Conservation (phyloP, 139 green algal genomes). For the Choricystis sp. region DNA sequence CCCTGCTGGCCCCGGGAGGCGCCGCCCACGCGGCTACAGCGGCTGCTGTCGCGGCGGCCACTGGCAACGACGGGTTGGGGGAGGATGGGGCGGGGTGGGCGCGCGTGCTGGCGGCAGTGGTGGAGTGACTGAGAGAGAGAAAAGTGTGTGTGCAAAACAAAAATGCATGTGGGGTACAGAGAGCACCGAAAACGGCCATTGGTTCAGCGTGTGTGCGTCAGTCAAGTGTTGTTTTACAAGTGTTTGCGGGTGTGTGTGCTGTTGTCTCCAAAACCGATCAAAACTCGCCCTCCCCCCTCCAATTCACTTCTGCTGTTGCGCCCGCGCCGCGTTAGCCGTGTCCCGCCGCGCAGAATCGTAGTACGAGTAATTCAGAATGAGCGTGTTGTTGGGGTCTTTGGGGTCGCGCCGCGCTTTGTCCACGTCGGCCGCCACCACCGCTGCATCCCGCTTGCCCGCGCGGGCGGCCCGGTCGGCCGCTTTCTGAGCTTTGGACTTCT, state of each 20-base stretch:
- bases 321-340: neutral
- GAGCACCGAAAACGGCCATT: neutral
- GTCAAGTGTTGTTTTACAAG: neutral
- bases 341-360: neutral
- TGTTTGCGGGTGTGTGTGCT: neutral
- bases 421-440: too few relatives aligned
- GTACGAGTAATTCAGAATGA: neutral
- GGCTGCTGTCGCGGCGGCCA: too few relatives aligned
- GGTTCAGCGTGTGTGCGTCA: neutral
- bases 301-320: neutral
- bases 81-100: neutral
- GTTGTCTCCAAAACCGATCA: neutral
- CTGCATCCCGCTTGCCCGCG: too few relatives aligned
- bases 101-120: neutral
- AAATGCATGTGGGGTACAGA: neutral
- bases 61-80: neutral
- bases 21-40: neutral
- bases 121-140: neutral
- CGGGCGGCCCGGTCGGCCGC: too few relatives aligned
- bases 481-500: too few relatives aligned
- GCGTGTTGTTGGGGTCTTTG: neutral
- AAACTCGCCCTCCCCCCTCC: neutral
- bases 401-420: too few relatives aligned
- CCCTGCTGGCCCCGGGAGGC: neutral
- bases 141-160: neutral